Evolutionary conservation across 495 filamentous ascomycete genomes (phyloP), one percentile per base, ranked within the genome.

Genomic region (Aspergillus baeticus): DNA sequence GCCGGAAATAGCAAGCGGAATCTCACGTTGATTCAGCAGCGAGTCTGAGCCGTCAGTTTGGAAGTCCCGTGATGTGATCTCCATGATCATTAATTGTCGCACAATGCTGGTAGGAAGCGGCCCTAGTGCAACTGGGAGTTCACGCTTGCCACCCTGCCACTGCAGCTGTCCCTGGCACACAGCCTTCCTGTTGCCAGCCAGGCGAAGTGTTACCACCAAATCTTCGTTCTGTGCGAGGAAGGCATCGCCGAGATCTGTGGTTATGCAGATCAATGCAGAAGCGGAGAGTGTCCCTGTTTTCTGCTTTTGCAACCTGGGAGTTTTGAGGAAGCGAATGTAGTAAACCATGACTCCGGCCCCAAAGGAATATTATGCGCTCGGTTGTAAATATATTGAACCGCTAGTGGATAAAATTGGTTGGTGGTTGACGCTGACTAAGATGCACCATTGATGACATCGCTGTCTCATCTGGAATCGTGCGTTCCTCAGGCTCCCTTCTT

Each of bases 181-280:
- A 41, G 76, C 60, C 23, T 79, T 65, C 10, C 61, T 51, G 2
- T 67, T 55, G 41, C 65, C 44, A 20, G 68, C 58, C 7, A 60
- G 61, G 57, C 65, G 52, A 22, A 89, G 64, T 37, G 77, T 77
- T 38, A 76, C 72, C 4, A 75, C 59, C 46, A 96, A 67, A 21
- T 78, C 76, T 34, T 81, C 68, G 63, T 87, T 80, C n/a, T 82
- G 71, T 18, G 78, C 76, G n/a, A 92, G 81, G 66, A 94, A 95
- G 1, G 81, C 78, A 68, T 98, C 93, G 2, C 93, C 92, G 7
- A 98, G 76, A 65, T 98, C 94, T 35, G 92, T 94, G 36, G 91
- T 90, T 67, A 98, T 84, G 47, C 91, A 91, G 51, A 97, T 75
- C 18, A 91, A 66, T 31, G 85, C 75, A 26, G 73, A 75, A 11